Base-by-base conservation (phyloP, 495 filamentous ascomycete species). In the Penicillium coprophilum region DNA sequence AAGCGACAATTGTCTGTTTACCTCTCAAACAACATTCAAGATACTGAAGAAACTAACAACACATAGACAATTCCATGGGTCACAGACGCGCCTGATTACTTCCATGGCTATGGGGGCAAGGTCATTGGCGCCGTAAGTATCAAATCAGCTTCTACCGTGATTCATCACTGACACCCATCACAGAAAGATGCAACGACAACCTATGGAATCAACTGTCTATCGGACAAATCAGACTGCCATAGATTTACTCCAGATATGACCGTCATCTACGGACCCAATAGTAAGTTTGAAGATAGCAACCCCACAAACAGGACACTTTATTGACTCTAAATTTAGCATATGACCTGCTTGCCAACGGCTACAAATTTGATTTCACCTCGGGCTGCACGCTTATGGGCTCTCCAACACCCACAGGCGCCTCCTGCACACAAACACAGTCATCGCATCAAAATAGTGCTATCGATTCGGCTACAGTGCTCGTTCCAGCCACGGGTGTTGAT, bases 151-250 rank as follows among this genome's bases (percentile, higher is more conserved):
- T 30, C n/a, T 31, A 8, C 5, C 15, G 27, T 38, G n/a, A 17
- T 31, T 8, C 13, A 34, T 17, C 4, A 20, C 31, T 46, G 12
- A 54, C 41, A 27, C 13, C 8, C 1, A 20, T 12, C 6, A 4
- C 20, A 46, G 41, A 19, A 34, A n/a, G 52, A 27, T 27, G 52
- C 23, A 24, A 20, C 41, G 1, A 54, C 52, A 17, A 38, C 41
- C 12, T 54, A 54, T 32, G 52, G 30, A 7, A 38, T 54, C 52
- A 54, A 46, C 19, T 54, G 52, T 38, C 52, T 54, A 6, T 15
- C 50, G 10, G 36, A 41, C 9, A 15, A 27, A 15, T 2, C 8
- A 27, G 28, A 24, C 2, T 54, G 52, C 41, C 41, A 38, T 32
- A 9, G 20, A 38, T 54, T 54, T 15, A 46, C 21, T 6, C 52